Evolutionary conservation across 202 grass and related monocot genomes (phyloP), one percentile per base, ranked within the genome.

Genomic region (Zizania palustris): DNA sequence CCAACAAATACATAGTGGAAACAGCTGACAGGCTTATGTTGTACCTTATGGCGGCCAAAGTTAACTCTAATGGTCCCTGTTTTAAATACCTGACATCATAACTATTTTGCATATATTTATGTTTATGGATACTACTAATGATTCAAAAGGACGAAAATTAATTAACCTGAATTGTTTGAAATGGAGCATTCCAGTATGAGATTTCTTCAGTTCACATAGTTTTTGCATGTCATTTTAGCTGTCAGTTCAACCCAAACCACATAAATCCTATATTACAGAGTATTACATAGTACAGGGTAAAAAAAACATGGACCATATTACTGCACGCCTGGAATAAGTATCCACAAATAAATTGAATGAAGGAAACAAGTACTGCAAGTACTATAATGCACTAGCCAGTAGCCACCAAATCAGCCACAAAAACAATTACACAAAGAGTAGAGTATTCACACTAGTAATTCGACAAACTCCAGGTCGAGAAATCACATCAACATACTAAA

Each of bases 181-280:
- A 71, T 55, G 7, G 4, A 57, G 22, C 9, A 33, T 54, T 33
- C 7, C 36, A 65, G 48, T 66, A 40, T 15, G 16, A 4, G 22
- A 44, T 66, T 56, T 64, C 12, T 11, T 56, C 11, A 44, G 38
- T 57, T 73, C 60, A 57, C 15, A 16, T 9, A 34, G 16, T 45
- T 59, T 41, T 67, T 68, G n/a, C 19, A 57, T 11, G 61, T 11
- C 18, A 56, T 65, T 54, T 81, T 13, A 50, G 19, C 7, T 36
- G 36, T 20, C 9, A 61, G 38, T 38, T 54, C 68, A 53, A 60
- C 11, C 9, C n/a, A 63, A 53, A 3, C 7, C 7, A 1, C 19
- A 61, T 40, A 20, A 72, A 42, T 28, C 3, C 14, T 20, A 60
- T 69, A 60, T 60, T 4, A 20, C 19, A n/a, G n/a, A n/a, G n/a